These are phyloP conservation scores for Hippophae rhamnoides DNA, from an alignment of 306 rosid genomes.

Conservation along the genomic window DNA sequence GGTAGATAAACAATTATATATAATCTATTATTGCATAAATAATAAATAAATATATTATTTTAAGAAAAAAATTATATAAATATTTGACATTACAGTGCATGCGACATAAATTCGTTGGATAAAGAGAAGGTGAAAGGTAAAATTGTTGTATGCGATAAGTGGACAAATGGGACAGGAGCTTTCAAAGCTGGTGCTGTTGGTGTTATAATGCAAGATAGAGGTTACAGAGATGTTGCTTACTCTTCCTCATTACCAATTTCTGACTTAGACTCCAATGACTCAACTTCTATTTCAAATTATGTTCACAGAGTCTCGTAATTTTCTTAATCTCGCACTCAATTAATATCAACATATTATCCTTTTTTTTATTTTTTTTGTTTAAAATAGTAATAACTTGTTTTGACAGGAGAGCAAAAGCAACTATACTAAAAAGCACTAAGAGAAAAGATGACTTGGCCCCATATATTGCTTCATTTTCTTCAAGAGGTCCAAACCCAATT, in stretches of 20 bases:
- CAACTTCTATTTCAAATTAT: not conserved
- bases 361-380: too few species aligned
- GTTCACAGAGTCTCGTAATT: too few species aligned
- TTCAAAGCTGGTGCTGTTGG: not conserved
- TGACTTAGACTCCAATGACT: not conserved
- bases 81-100: not conserved
- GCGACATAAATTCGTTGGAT: not conserved
- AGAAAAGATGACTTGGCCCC: conserved; percentile 21
- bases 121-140: not conserved
- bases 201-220: conserved; percentile 6
- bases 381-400: too few species aligned
- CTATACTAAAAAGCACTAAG: conserved; percentile 12
- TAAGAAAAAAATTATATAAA: not conserved
- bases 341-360: too few species aligned
- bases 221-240: not conserved
- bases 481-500: conserved; percentile 23
- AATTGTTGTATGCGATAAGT: conserved; percentile 6
- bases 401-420: conserved; percentile 11
- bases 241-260: not conserved
- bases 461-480: conserved; percentile 26
- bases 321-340: too few species aligned
- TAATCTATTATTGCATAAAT: too few species aligned
- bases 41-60: too few species aligned
- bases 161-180: not conserved
- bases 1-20: not conserved